These are phyloP conservation scores for Pythium coloratum DNA, from an alignment of 352 stramenopile genomes.

Conservation along the genomic window DNA sequence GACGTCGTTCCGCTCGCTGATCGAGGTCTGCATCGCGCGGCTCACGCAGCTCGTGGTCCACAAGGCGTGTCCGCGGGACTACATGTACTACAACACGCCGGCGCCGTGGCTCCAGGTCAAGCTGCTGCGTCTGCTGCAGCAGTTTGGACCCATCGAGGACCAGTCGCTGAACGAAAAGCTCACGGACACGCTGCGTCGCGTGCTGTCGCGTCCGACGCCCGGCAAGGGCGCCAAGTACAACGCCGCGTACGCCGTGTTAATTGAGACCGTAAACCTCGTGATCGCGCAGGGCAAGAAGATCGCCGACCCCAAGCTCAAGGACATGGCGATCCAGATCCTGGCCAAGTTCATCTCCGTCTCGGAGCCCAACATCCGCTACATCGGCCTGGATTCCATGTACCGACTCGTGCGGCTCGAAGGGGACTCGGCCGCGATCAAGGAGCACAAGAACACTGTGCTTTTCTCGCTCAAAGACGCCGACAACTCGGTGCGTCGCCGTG, in stretches of 20 bases:
- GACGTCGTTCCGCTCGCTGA: conserved; percentile 88
- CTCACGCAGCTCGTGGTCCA: conserved; percentile 93
- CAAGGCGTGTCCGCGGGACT: conserved; percentile 92
- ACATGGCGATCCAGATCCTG: conserved; percentile 92
- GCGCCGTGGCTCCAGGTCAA: conserved; percentile 96
- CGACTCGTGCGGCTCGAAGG: conserved; percentile 91
- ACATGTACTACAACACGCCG: conserved; percentile 97
- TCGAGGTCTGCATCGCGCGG: conserved; percentile 93
- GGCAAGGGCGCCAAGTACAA: conserved; percentile 93
- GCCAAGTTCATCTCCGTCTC: conserved; percentile 97
- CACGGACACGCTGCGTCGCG: conserved; percentile 90
- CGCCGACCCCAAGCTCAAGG: conserved; percentile 83
- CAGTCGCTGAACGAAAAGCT: conserved; percentile 66
- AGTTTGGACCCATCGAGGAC: conserved; percentile 82
- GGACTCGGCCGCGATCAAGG: conserved; percentile 86
- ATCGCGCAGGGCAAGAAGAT: conserved; percentile 88
- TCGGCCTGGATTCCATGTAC: conserved; percentile 96
- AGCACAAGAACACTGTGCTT: conserved; percentile 95
- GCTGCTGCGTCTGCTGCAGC: conserved; percentile 91
- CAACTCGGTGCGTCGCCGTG: conserved; percentile 94
- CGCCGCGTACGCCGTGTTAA: conserved; percentile 95
- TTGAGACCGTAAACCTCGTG: conserved; percentile 98
- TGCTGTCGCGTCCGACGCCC: conserved; percentile 89
- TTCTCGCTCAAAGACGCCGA: conserved; percentile 97
- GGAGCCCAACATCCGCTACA: conserved; percentile 98